A percentile compares a stretch with the other conserved stretches of the same genome.
Evolutionary conservation across 208 protist species (phyloP).

Genomic region (Trichomonas tenax): DNA sequence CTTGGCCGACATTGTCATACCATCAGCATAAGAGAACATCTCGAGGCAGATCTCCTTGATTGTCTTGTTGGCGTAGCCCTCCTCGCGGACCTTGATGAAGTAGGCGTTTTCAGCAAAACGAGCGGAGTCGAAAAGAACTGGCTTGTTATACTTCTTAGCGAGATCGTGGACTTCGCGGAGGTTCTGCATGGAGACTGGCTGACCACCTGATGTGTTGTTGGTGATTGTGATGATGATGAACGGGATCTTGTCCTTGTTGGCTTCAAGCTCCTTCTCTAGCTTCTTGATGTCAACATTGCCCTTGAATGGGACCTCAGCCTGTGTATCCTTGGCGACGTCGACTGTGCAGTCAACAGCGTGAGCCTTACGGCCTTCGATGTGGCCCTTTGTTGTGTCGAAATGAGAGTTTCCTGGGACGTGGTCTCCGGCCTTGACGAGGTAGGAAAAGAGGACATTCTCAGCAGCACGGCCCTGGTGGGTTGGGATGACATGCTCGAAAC

Average conservation of each 20-base stretch:
- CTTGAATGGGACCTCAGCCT: conserved; percentile 6
- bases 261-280: background rate
- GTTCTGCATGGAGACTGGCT: conserved; percentile 24
- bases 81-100: conserved; percentile 25
- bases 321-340: conserved; percentile 2
- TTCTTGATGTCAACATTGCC: conserved; percentile 14
- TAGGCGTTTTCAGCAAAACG: conserved; percentile 27
- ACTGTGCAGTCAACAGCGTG: background rate
- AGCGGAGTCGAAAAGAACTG: conserved; percentile 15
- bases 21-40: conserved; percentile 19
- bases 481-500: conserved; percentile 15
- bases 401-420: background rate
- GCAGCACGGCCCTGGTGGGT: conserved; percentile 25
- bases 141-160: background rate
- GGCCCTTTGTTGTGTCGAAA: conserved; percentile 24
- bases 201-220: conserved; percentile 24
- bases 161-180: conserved; percentile 4
- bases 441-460: conserved; percentile 19
- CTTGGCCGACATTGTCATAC: conserved; percentile 26
- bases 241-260: background rate
- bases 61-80: background rate
- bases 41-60: conserved; percentile 25
- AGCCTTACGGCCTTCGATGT: background rate
- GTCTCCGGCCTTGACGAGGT: background rate
- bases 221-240: conserved; percentile 22